Evolutionary conservation across 148 eudicot genomes (phyloP).

Genomic region (Rhododendron mucronatum): DNA sequence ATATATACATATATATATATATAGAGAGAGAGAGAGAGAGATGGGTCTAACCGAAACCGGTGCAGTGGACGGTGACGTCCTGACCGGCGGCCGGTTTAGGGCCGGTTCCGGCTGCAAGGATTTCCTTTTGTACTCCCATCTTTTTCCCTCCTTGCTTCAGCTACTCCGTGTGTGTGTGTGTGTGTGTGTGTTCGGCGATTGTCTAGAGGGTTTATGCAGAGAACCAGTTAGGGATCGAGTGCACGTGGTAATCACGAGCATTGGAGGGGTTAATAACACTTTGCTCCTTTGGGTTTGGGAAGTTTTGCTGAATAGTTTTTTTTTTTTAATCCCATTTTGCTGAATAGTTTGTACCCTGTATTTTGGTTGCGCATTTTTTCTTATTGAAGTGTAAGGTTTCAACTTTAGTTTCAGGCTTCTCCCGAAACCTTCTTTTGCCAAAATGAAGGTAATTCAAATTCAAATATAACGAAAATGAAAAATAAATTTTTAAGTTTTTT

Average conservation of each 20-base stretch:
- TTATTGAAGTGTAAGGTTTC: too few relatives aligned
- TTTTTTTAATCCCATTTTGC: too few relatives aligned
- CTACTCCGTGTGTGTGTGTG: neutral
- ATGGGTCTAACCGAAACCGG: conserved; percentile 61
- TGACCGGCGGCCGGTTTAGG: conserved; percentile 81
- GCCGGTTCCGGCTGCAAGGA: conserved; percentile 63
- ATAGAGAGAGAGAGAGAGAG: neutral
- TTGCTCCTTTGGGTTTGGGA: neutral
- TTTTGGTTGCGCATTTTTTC: too few relatives aligned
- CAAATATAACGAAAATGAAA: too few relatives aligned
- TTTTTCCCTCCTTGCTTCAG: neutral
- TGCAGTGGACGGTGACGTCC: conserved; percentile 92
- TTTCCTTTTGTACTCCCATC: conserved; percentile 85
- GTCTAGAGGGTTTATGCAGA: neutral
- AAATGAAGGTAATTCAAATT: too few relatives aligned
- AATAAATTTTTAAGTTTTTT: too few relatives aligned
- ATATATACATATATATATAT: neutral
- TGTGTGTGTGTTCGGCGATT: neutral
- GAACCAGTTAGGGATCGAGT: neutral
- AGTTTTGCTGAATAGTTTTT: neutral
- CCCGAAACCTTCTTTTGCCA: too few relatives aligned
- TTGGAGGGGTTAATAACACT: neutral
- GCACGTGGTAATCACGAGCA: neutral
- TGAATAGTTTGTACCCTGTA: neutral
- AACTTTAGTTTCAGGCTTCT: too few relatives aligned